These are phyloP conservation scores for Ogataea ganodermae DNA, from an alignment of 805 yeast genomes.

Conservation along the genomic window DNA sequence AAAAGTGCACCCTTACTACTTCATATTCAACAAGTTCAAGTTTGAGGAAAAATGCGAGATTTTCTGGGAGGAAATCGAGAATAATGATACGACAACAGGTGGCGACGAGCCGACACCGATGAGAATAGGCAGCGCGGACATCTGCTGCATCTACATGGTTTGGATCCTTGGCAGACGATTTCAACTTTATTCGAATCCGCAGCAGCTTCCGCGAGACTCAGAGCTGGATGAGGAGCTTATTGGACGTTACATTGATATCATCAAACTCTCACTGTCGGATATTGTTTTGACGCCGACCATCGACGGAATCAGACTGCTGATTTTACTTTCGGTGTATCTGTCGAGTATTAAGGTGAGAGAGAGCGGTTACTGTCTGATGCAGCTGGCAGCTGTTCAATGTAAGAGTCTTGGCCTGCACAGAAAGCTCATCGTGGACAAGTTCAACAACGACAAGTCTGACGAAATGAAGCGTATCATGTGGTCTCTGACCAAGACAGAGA, in stretches of 20 bases:
- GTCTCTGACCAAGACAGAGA: conserved; percentile 46
- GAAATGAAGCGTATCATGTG: conserved; percentile 46
- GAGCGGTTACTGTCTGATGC: conserved; percentile 49
- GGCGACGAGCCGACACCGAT: conserved; percentile 17
- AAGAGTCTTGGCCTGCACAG: conserved; percentile 51
- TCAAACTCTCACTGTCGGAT: conserved; percentile 45
- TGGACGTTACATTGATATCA: conserved; percentile 40
- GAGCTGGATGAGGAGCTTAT: conserved; percentile 31
- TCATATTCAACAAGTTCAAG: conserved; percentile 39
- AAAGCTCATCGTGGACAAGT: conserved; percentile 38
- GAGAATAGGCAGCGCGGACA: conserved; percentile 35
- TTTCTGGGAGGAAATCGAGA: conserved; percentile 41
- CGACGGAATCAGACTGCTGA: conserved; percentile 45
- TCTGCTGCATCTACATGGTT: conserved; percentile 49
- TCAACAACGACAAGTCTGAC: conserved; percentile 37
- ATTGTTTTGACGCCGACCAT: conserved; percentile 46
- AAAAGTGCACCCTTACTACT: conserved; percentile 46
- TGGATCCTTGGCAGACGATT: conserved; percentile 44
- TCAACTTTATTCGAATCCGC: conserved; percentile 31
- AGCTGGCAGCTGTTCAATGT: conserved; percentile 49
- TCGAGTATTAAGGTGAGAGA: conserved; percentile 49
- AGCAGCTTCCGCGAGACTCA: conserved; percentile 24
- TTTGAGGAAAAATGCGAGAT: conserved; percentile 39
- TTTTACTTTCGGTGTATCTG: conserved; percentile 44
- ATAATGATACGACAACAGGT: conserved; percentile 5